Evolutionary conservation across 2,329 filamentous ascomycete species (phyloP).

Genomic region (Exserohilum rostratum): DNA sequence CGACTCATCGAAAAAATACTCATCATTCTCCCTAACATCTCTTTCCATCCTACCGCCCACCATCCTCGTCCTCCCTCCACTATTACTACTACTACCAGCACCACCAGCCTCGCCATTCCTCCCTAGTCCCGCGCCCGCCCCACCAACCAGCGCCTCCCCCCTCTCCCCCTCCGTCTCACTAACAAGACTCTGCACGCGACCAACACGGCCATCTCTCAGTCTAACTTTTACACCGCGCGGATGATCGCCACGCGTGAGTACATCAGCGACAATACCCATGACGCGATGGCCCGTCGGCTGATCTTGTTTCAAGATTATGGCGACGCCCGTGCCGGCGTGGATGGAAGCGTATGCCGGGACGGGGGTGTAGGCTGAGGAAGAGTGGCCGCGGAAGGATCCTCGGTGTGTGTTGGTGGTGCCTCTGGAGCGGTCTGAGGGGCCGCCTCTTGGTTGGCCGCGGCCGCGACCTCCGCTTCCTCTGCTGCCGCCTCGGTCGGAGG

Average conservation of each 20-base stretch:
- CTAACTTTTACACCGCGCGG: slow-evolving; percentile 81
- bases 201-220: slow-evolving; percentile 72
- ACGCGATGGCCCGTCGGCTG: slow-evolving; percentile 77
- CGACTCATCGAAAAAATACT: slow-evolving; percentile 39
- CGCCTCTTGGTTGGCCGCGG: slow-evolving; percentile 6
- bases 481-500: background rate
- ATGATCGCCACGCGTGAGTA: slow-evolving; percentile 76
- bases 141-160: slow-evolving; percentile 38
- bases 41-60: slow-evolving; percentile 27
- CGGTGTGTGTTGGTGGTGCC: background rate
- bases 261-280: slow-evolving; percentile 67
- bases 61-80: slow-evolving; percentile 14
- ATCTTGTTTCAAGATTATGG: slow-evolving; percentile 77
- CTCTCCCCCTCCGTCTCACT: slow-evolving; percentile 23
- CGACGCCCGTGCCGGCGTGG: slow-evolving; percentile 67
- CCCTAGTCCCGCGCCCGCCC: slow-evolving; percentile 28
- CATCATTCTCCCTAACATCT: slow-evolving; percentile 39
- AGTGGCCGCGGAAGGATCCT: background rate
- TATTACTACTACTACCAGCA: no score
- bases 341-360: slow-evolving; percentile 43
- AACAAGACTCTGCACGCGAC: slow-evolving; percentile 71
- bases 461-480: background rate
- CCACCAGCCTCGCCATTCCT: slow-evolving; percentile 31
- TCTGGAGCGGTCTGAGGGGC: background rate
- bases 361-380: slow-evolving; percentile 5